phyloP scores from a whole-genome alignment of 257 asterid genomes.

The Penstemon barbatus region DNA sequence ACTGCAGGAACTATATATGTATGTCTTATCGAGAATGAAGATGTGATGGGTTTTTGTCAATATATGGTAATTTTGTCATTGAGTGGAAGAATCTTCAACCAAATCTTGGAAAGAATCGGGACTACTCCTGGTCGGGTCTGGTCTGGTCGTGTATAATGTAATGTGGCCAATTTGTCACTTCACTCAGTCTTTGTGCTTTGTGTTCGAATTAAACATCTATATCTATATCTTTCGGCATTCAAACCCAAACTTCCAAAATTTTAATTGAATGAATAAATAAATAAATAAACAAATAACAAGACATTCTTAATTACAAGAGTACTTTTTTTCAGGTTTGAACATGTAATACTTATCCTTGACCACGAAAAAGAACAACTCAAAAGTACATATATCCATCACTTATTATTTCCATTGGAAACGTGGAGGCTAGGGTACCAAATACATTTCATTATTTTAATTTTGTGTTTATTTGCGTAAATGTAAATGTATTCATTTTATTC shows the following conservation, averaged over 20 bases:
- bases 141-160: conserved; percentile 1
- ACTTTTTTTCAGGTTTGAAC: neutral
- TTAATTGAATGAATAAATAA: too few species aligned
- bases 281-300: neutral
- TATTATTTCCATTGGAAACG: too few species aligned
- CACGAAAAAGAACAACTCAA: neutral
- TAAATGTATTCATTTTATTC: too few species aligned
- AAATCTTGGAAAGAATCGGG: conserved; percentile 31
- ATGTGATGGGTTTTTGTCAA: conserved; percentile 38
- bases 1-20: neutral
- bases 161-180: conserved; percentile 27
- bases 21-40: conserved; percentile 15
- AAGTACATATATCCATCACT: too few species aligned
- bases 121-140: neutral
- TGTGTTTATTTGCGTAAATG: too few species aligned
- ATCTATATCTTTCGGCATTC: conserved; percentile 29
- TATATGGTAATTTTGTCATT: conserved; percentile 30
- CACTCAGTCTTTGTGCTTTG: conserved; percentile 36
- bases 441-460: too few species aligned
- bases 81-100: conserved; percentile 22
- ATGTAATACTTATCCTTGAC: conserved; percentile 1
- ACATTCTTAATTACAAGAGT: conserved; percentile 29
- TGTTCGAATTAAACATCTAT: conserved; percentile 27
- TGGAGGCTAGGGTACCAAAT: too few species aligned
- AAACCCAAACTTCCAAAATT: conserved; percentile 20